Conservation (phyloP, 176 grass and related monocot genomes). For the Stipa capillata region DNA sequence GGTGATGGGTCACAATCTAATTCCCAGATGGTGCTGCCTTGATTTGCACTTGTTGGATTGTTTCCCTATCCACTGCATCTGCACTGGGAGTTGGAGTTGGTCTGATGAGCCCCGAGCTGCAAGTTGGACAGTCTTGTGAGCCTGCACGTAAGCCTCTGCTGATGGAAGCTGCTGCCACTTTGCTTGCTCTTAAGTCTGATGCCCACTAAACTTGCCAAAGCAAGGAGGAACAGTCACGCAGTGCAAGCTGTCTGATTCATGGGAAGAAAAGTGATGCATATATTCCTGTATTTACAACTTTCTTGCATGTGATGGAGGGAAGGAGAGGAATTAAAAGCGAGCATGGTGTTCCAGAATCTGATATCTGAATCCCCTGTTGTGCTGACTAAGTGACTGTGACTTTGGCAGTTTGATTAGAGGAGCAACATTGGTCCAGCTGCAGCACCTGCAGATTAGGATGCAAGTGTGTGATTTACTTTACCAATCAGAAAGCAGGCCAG, state of each 20-base stretch:
- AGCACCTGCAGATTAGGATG: conserved; percentile 20
- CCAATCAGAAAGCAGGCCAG: neutral
- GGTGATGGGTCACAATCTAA: conserved; percentile 34
- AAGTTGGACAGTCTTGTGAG: conserved; percentile 21
- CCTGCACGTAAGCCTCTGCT: conserved; percentile 37
- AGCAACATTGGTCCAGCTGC: neutral
- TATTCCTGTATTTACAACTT: conserved; percentile 9
- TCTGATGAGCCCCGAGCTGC: conserved; percentile 1
- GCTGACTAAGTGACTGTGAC: neutral
- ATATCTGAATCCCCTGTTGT: neutral
- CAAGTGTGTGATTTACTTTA: conserved; percentile 2
- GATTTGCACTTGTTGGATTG: conserved; percentile 41
- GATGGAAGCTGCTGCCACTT: conserved; percentile 22
- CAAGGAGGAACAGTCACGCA: conserved; percentile 7
- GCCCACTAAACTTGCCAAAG: conserved; percentile 7
- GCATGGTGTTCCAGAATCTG: conserved; percentile 11
- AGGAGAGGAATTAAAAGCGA: neutral
- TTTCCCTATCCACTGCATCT: conserved; percentile 18
- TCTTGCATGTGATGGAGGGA: conserved; percentile 10
- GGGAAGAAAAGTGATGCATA: conserved; percentile 19
- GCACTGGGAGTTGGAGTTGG: conserved; percentile 19
- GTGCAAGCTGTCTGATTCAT: conserved; percentile 30
- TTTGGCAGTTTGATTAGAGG: neutral
- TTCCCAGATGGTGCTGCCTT: conserved; percentile 41
- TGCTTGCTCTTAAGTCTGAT: conserved; percentile 5